Conservation (phyloP, 176 grass and related monocot species). For the Luzula sylvatica region DNA sequence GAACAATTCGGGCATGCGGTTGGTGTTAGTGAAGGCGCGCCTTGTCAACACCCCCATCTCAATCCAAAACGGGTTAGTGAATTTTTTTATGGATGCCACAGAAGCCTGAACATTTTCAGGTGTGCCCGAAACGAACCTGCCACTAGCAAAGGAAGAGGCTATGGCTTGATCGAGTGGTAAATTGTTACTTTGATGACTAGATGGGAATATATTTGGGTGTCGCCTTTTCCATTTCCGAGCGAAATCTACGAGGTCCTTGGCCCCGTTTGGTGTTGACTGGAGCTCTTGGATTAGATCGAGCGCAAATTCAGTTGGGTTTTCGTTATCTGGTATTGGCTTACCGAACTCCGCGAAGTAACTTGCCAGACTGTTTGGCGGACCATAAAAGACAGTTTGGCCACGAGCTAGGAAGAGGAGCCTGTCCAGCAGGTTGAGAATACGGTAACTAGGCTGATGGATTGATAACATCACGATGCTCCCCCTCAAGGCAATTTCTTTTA, state of each 20-base stretch:
- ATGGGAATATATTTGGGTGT: background rate
- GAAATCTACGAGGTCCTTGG: conserved; percentile 25
- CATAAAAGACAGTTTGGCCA: conserved; percentile 64
- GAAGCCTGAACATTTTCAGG: background rate
- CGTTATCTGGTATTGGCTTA: conserved; percentile 49
- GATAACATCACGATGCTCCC: conserved; percentile 76
- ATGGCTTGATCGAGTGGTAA: conserved; percentile 39
- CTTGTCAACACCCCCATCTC: conserved; percentile 56
- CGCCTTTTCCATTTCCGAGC: conserved; percentile 23
- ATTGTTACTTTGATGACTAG: background rate
- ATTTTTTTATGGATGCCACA: conserved; percentile 25
- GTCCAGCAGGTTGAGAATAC: conserved; percentile 51
- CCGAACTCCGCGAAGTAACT: conserved; percentile 56
- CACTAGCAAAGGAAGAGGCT: conserved; percentile 33
- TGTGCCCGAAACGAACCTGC: conserved; percentile 47
- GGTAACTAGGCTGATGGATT: conserved; percentile 73
- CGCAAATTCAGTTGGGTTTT: conserved; percentile 79
- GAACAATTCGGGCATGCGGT: conserved; percentile 61
- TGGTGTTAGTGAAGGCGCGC: conserved; percentile 54
- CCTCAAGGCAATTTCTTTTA: conserved; percentile 58
- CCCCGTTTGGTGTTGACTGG: conserved; percentile 24
- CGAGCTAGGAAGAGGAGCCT: conserved; percentile 56
- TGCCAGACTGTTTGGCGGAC: conserved; percentile 25
- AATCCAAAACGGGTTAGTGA: conserved; percentile 71
- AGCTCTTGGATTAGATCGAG: conserved; percentile 59